These are phyloP conservation scores for carrot (Daucus carota) DNA, from an alignment of 129 eudicot genomes.

Conservation along the genomic window DH1_v3.0 NC_030385.2:9565501-9566000, in stretches of 20 bases:
- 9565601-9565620: slow-evolving; percentile 35
- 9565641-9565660: slow-evolving; percentile 27
- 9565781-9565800: not conserved
- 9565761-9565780: not conserved
- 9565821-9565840: not conserved
- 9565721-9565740: not conserved
- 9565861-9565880: not conserved
- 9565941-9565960: not conserved
- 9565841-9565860: not conserved
- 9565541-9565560: slow-evolving; percentile 14
- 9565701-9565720: slow-evolving; percentile 19
- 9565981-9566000: not conserved
- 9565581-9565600: slow-evolving; percentile 18
- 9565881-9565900: not conserved
- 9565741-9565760: not conserved
- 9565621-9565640: slow-evolving; percentile 37
- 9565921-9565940: not conserved
- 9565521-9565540: slow-evolving; percentile 1
- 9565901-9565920: not conserved
- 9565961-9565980: not conserved
- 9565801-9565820: not conserved
- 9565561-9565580: slow-evolving; percentile 32
- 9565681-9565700: slow-evolving; percentile 73
- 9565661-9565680: slow-evolving; percentile 37
- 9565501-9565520: slow-evolving; percentile 19